These are phyloP conservation scores for Coprinopsis strossmayeri DNA, from an alignment of 768 basidiomycete genomes.

Conservation along the genomic window DNA sequence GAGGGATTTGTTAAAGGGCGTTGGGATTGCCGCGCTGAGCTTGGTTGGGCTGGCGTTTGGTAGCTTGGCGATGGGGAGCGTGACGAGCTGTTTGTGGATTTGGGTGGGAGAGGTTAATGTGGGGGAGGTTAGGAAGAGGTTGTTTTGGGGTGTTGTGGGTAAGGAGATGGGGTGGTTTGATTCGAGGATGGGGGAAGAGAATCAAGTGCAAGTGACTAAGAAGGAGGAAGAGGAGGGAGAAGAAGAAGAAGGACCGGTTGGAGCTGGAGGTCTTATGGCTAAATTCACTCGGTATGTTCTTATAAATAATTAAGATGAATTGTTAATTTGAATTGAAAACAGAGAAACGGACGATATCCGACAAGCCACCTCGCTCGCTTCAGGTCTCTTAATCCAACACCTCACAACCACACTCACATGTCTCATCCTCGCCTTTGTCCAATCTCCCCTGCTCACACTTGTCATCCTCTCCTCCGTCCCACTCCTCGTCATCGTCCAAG, in stretches of 20 bases:
- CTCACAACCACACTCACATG: slow-evolving; percentile 73
- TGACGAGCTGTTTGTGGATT: slow-evolving; percentile 81
- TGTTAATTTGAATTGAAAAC: no score
- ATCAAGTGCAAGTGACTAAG: not conserved
- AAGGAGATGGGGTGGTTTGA: slow-evolving; percentile 94
- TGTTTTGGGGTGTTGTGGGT: slow-evolving; percentile 59
- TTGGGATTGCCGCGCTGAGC: slow-evolving; percentile 58
- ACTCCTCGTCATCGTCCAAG: slow-evolving; percentile 69
- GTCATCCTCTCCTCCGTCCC: slow-evolving; percentile 92
- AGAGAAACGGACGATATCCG: slow-evolving; percentile 97
- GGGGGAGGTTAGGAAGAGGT: slow-evolving; percentile 54
- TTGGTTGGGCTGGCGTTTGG: slow-evolving; percentile 61
- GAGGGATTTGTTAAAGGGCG: slow-evolving; percentile 43
- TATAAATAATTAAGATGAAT: no score
- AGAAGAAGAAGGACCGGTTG: slow-evolving; percentile 42
- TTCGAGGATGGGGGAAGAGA: no score
- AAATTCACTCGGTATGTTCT: slow-evolving; percentile 88
- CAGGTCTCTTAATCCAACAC: slow-evolving; percentile 76
- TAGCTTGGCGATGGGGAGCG: slow-evolving; percentile 63
- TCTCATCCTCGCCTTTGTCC: slow-evolving; percentile 74
- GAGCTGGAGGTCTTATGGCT: slow-evolving; percentile 89
- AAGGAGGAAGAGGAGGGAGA: slow-evolving; percentile 27
- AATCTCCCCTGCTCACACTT: slow-evolving; percentile 79
- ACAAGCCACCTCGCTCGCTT: slow-evolving; percentile 71
- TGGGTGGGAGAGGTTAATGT: slow-evolving; percentile 80